Base-by-base conservation (phyloP, 768 basidiomycete genomes). In the Suillus bovinus region DNA sequence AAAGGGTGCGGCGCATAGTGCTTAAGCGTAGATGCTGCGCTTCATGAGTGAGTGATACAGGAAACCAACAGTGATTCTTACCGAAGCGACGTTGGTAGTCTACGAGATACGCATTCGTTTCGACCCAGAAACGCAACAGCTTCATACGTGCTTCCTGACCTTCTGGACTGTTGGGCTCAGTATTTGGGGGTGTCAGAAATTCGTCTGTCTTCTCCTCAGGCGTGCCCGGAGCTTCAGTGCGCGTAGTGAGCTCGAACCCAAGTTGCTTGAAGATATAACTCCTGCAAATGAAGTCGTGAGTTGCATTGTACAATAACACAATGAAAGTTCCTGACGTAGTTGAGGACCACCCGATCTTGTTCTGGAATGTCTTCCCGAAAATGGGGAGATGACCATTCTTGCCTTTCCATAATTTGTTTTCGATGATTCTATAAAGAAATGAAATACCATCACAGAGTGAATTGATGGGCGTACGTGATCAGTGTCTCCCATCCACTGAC, bases 111-210 rank as follows among this genome's bases (percentile, higher is more conserved):
- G 90, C 83, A 44, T 82, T 76, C 9, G 88, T 74, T 70, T 94
- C 93, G 20, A 92, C 81, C 93, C 93, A 94, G 33, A 88, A 89
- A 38, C 93, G 84, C 54, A 94, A 80, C 4, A 94, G 80, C 68
- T 81, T 87, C 27, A 82, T 81, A 5, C 87, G 81, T 63, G 80
- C 83, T 60, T 79, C 77, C 61, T 74, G 81, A 20, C 87, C 87
- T 42, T 78, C 74, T 10, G 75, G 68, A 10, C 78, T 80, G 11
- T 59, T 68, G 17, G 78, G 67, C 62, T 89, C 84, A 4, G 85
- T 84, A 6, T 72, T 47, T 0, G 90, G 90, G 22, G 89, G 84
- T 7, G 76, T 77, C 14, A 92, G 79, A 80, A 6, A 73, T 68
- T 42, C 86, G 84, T 5, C 72, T 71, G 7, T 33, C 31, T 0